phyloP scores from a whole-genome alignment of 2,329 filamentous ascomycete species.

The Talaromyces sp. region DNA sequence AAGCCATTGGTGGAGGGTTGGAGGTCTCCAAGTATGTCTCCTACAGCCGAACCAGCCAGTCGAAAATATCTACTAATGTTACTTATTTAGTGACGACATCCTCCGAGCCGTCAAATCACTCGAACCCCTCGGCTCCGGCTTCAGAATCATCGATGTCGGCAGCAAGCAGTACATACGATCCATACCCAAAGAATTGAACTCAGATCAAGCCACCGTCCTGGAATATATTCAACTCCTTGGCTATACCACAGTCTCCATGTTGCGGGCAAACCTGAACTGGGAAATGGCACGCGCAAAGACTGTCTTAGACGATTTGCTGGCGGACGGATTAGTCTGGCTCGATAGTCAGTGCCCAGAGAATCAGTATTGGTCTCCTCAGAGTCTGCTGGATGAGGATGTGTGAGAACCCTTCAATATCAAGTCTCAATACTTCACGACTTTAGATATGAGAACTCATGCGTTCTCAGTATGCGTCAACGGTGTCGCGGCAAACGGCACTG shows the following conservation, averaged over 20 bases:
- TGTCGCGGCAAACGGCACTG: not conserved
- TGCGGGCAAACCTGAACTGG: slow-evolving; percentile 84
- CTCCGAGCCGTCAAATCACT: slow-evolving; percentile 83
- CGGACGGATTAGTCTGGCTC: slow-evolving; percentile 89
- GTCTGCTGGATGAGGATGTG: slow-evolving; percentile 41
- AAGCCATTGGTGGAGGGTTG: slow-evolving; percentile 70
- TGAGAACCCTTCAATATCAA: slow-evolving; percentile 18
- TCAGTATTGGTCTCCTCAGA: slow-evolving; percentile 75
- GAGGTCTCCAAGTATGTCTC: slow-evolving; percentile 69
- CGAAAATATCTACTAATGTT: not conserved
- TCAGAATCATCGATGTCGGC: slow-evolving; percentile 79
- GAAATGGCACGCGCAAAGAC: slow-evolving; percentile 79
- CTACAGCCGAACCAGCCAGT: no score
- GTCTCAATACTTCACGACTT: not conserved
- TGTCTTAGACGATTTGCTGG: slow-evolving; percentile 82
- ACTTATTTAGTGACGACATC: slow-evolving; percentile 69
- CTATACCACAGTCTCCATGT: slow-evolving; percentile 84
- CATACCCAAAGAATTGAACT: slow-evolving; percentile 91
- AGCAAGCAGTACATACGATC: slow-evolving; percentile 84
- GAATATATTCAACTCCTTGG: slow-evolving; percentile 88
- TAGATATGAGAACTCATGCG: not conserved
- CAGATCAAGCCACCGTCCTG: slow-evolving; percentile 85
- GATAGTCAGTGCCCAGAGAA: slow-evolving; percentile 81
- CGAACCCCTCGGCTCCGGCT: slow-evolving; percentile 81
- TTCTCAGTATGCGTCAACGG: not conserved